These are phyloP conservation scores for Castanopsis chinensis DNA, from an alignment of 306 rosid genomes.

Conservation along the genomic window DNA sequence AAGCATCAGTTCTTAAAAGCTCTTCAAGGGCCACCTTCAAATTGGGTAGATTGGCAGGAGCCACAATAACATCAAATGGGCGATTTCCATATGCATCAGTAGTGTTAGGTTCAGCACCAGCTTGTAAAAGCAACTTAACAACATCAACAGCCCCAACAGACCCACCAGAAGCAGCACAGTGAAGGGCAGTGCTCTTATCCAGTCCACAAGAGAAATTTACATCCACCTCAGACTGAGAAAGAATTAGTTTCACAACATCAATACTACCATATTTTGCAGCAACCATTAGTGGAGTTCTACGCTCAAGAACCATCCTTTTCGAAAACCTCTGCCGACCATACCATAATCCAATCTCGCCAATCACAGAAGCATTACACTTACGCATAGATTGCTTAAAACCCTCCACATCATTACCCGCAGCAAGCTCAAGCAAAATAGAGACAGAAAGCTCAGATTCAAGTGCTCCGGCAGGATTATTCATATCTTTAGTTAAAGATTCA, in stretches of 20 bases:
- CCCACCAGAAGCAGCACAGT: conserved; percentile 90
- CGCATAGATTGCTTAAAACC: conserved; percentile 52
- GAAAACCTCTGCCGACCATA: conserved; percentile 63
- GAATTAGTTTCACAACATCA: conserved; percentile 63
- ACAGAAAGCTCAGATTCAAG: conserved; percentile 58
- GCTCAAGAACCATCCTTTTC: conserved; percentile 63
- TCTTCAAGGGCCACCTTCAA: conserved; percentile 46
- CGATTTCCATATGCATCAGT: conserved; percentile 60
- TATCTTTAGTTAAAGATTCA: conserved; percentile 45
- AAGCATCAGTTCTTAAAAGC: conserved; percentile 41
- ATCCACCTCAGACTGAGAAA: conserved; percentile 45
- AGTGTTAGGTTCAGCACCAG: conserved; percentile 59
- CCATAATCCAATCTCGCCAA: conserved; percentile 69
- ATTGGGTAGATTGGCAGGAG: conserved; percentile 50
- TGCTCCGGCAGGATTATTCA: conserved; percentile 39
- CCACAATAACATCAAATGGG: conserved; percentile 67
- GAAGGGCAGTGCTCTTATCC: conserved; percentile 80
- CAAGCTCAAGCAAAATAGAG: conserved; percentile 63
- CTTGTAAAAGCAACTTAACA: conserved; percentile 61
- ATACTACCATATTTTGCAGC: conserved; percentile 83
- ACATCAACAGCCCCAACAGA: conserved; percentile 53
- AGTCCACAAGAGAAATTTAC: conserved; percentile 63
- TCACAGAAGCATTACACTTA: conserved; percentile 41
- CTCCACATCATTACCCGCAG: conserved; percentile 75
- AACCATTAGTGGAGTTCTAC: conserved; percentile 84